A percentile compares a stretch with the other conserved stretches of the same genome.
Evolutionary conservation across 306 rosid genomes (phyloP).

Genomic region (Cucurbita maxima): DNA sequence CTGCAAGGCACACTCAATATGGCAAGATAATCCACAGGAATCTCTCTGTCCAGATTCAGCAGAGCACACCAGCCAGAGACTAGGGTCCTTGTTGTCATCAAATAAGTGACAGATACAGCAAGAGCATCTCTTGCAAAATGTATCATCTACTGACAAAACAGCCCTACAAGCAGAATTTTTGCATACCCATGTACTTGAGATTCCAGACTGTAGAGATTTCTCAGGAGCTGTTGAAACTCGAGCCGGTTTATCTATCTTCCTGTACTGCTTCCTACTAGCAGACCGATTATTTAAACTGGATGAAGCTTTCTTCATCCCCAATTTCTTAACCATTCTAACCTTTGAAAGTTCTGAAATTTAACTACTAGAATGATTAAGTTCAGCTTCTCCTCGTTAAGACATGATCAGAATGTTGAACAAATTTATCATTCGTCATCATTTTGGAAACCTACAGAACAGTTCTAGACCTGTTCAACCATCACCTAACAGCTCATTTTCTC

Average conservation of each 20-base stretch:
- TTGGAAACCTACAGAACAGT: constrained; percentile 54
- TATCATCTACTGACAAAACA: constrained; percentile 68
- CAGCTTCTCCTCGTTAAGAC: constrained; percentile 35
- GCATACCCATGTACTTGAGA: constrained; percentile 73
- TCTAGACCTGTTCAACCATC: constrained; percentile 60
- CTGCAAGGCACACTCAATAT: constrained; percentile 89
- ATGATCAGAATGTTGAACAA: constrained; percentile 22
- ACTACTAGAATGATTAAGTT: constrained; percentile 21
- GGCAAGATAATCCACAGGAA: constrained; percentile 95
- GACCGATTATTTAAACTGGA: constrained; percentile 35
- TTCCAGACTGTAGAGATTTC: constrained; percentile 51
- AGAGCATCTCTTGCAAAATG: constrained; percentile 96
- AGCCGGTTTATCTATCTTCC: constrained; percentile 77
- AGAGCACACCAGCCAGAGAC: constrained; percentile 95
- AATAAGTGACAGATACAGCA: constrained; percentile 96
- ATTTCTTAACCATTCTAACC: constrained; percentile 54
- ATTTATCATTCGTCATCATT: constrained; percentile 58
- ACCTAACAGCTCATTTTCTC: constrained; percentile 59
- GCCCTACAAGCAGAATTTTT: constrained; percentile 98
- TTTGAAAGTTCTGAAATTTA: constrained; percentile 41
- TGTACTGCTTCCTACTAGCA: constrained; percentile 49
- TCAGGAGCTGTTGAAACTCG: constrained; percentile 47
- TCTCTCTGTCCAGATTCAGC: constrained; percentile 64
- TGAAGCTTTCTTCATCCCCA: constrained; percentile 50
- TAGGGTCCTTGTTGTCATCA: constrained; percentile 98